These are phyloP conservation scores for Venturia pyrina DNA, from an alignment of 2,329 filamentous ascomycete species.

Conservation along the genomic window DNA sequence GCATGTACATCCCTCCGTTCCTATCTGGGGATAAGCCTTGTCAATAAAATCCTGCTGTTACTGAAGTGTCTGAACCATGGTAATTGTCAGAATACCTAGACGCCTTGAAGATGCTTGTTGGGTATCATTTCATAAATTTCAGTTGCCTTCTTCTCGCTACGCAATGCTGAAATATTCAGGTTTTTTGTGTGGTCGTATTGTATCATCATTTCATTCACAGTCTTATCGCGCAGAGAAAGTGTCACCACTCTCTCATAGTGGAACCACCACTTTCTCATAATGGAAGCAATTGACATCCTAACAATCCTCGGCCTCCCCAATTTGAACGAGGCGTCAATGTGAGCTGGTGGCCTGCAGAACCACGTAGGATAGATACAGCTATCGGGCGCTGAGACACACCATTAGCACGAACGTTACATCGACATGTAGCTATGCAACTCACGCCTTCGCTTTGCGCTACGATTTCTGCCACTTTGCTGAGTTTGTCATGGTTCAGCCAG, in stretches of 20 bases:
- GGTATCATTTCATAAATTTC: slow-evolving; percentile 17
- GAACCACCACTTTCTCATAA: slow-evolving; percentile 46
- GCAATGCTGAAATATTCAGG: background rate
- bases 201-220: background rate
- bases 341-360: slow-evolving; percentile 49
- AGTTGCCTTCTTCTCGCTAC: slow-evolving; percentile 1
- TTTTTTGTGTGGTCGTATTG: too few relatives aligned
- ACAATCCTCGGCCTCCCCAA: slow-evolving; percentile 82
- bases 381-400: slow-evolving; percentile 45
- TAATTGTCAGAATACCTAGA: background rate
- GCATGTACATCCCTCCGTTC: too few relatives aligned
- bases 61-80: background rate
- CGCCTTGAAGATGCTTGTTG: slow-evolving; percentile 14
- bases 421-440: slow-evolving; percentile 32
- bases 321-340: slow-evolving; percentile 64
- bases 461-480: slow-evolving; percentile 77
- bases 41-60: too few relatives aligned
- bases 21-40: too few relatives aligned
- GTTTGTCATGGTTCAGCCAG: slow-evolving; percentile 72
- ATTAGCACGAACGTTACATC: slow-evolving; percentile 52
- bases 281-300: slow-evolving; percentile 85
- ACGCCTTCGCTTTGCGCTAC: slow-evolving; percentile 87
- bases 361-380: slow-evolving; percentile 15
- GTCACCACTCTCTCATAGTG: slow-evolving; percentile 40
- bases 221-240: background rate